phyloP scores from a whole-genome alignment of 2,329 filamentous ascomycete species.

The Arachnomyces sp. region DNA sequence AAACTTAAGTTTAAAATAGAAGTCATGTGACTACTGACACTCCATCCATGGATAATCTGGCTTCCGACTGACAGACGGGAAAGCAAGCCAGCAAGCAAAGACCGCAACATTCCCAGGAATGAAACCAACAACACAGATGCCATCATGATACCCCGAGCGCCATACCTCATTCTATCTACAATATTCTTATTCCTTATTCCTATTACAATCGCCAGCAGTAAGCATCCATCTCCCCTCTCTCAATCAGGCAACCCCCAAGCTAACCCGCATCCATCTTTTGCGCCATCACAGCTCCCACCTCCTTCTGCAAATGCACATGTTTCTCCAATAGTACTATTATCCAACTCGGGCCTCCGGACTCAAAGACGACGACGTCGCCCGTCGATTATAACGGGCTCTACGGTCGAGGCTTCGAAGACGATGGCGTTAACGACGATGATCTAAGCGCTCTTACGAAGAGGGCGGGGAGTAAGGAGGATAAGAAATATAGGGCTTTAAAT shows the following conservation, averaged over 20 bases:
- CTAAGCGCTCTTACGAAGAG: background rate
- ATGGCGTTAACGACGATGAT: slow-evolving; percentile 11
- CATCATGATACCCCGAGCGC: slow-evolving; percentile 15
- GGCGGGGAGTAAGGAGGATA: slow-evolving; percentile 19
- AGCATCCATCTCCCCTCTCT: slow-evolving; percentile 9
- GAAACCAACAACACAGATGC: too few species aligned
- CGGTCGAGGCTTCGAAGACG: slow-evolving; percentile 16
- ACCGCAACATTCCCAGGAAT: too few species aligned
- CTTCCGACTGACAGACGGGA: too few species aligned
- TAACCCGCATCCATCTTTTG: slow-evolving; percentile 1
- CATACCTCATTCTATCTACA: slow-evolving; percentile 18
- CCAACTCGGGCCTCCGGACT: slow-evolving; percentile 45
- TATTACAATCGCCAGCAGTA: slow-evolving; percentile 28
- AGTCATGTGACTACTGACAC: too few species aligned
- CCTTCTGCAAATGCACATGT: slow-evolving; percentile 66
- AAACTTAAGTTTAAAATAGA: too few species aligned
- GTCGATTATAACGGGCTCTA: background rate
- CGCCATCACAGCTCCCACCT: slow-evolving; percentile 37
- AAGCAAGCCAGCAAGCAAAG: too few species aligned
- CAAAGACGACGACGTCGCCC: slow-evolving; percentile 9
- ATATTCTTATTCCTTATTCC: slow-evolving; percentile 22
- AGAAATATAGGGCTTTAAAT: slow-evolving; percentile 37
- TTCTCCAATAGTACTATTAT: slow-evolving; percentile 61
- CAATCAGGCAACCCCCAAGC: background rate
- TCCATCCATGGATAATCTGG: too few species aligned